These are phyloP conservation scores for Daphne laureola DNA, from an alignment of 441 rosid genomes.

Conservation along the genomic window DNA sequence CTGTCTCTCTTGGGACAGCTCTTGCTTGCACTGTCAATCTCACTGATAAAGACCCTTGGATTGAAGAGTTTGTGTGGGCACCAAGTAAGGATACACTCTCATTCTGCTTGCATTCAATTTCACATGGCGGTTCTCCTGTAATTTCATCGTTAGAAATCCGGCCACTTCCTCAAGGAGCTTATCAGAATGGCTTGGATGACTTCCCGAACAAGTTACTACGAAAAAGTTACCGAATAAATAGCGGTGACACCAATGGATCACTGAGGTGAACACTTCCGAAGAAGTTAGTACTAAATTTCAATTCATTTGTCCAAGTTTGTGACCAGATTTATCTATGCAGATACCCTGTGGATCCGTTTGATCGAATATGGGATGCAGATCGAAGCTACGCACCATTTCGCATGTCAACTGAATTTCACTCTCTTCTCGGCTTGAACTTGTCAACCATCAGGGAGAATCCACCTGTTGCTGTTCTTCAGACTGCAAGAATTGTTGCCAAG, in stretches of 20 bases:
- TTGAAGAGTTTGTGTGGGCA: conserved; percentile 67
- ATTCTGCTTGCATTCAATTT: conserved; percentile 47
- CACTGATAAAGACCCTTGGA: conserved; percentile 65
- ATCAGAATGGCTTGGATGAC: conserved; percentile 38
- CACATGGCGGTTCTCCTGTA: conserved; percentile 55
- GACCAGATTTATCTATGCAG: conserved; percentile 27
- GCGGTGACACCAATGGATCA: conserved; percentile 57
- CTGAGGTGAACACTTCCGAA: conserved; percentile 33
- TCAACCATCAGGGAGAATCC: conserved; percentile 51
- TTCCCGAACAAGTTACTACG: conserved; percentile 36
- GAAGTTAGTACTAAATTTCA: neutral
- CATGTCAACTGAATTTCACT: conserved; percentile 36
- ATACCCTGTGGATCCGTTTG: conserved; percentile 80
- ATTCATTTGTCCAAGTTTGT: neutral
- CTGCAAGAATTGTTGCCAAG: conserved; percentile 62
- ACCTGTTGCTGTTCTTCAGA: conserved; percentile 61
- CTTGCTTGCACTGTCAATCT: conserved; percentile 51
- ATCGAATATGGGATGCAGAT: conserved; percentile 86
- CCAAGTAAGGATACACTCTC: conserved; percentile 34
- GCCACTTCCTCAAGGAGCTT: conserved; percentile 72
- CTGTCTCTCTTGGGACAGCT: conserved; percentile 63
- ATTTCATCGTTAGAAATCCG: conserved; percentile 75
- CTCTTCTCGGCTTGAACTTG: conserved; percentile 22
- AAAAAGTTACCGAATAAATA: conserved; percentile 55
- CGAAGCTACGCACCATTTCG: conserved; percentile 51